These are phyloP conservation scores for Fraxinus paxiana DNA, from an alignment of 305 asterid species.

Conservation along the genomic window DNA sequence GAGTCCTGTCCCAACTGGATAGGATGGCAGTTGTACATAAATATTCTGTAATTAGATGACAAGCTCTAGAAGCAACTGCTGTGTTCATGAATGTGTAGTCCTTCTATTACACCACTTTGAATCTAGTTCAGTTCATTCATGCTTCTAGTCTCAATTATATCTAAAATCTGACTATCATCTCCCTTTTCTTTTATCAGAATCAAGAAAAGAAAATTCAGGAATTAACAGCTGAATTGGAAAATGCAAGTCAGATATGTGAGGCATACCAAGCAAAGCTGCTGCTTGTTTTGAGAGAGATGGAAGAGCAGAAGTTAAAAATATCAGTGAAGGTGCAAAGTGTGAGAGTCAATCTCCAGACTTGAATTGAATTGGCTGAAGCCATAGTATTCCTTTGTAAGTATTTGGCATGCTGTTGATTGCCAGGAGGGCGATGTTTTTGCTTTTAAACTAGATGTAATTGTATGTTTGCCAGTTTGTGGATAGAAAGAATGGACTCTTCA, in stretches of 20 bases:
- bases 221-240: constrained; percentile 53
- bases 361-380: background rate
- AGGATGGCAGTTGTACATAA: background rate
- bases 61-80: background rate
- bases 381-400: background rate
- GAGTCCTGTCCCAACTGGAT: background rate
- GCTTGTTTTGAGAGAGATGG: constrained; percentile 73
- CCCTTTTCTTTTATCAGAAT: background rate
- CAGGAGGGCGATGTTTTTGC: background rate
- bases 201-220: constrained; percentile 45
- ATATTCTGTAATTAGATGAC: background rate
- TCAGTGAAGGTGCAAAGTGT: constrained; percentile 58
- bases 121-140: background rate
- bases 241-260: constrained; percentile 66
- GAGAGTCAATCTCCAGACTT: background rate
- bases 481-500: background rate
- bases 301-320: constrained; percentile 70
- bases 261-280: constrained; percentile 68
- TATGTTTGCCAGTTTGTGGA: background rate
- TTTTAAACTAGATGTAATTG: background rate
- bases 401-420: background rate
- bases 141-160: background rate
- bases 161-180: background rate
- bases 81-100: background rate
- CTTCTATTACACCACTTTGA: background rate